These are phyloP conservation scores for Artomyces pyxidatus DNA, from an alignment of 768 basidiomycete genomes.

Conservation along the genomic window DNA sequence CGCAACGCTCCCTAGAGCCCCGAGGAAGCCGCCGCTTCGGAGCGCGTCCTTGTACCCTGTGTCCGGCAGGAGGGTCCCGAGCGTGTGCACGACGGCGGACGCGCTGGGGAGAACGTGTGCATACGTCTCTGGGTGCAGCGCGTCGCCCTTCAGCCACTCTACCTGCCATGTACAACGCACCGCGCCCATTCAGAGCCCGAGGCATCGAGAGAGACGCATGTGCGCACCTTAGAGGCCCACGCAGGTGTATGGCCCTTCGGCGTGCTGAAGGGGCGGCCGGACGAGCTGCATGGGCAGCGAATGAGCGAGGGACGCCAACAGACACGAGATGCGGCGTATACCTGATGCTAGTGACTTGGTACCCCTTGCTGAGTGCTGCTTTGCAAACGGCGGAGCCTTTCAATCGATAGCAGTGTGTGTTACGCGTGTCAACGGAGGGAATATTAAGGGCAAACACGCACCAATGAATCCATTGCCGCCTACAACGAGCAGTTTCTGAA, in stretches of 20 bases:
- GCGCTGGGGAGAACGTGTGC: constrained; percentile 54
- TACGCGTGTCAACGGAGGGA: too few relatives aligned
- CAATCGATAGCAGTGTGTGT: background rate
- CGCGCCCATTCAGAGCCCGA: background rate
- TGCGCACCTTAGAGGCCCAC: constrained; percentile 71
- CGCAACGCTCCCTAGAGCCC: constrained; percentile 40
- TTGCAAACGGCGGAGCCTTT: constrained; percentile 90
- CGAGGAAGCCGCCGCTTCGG: constrained; percentile 45
- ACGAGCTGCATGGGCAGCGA: constrained; percentile 45
- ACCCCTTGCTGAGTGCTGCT: constrained; percentile 75
- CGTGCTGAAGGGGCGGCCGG: constrained; percentile 77
- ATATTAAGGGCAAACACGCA: constrained; percentile 23
- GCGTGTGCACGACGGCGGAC: constrained; percentile 84
- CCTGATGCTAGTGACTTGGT: constrained; percentile 89
- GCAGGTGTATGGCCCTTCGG: constrained; percentile 86
- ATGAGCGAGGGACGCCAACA: background rate
- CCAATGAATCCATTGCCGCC: constrained; percentile 99
- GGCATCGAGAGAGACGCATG: constrained; percentile 6
- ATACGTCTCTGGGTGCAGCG: constrained; percentile 71
- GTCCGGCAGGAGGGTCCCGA: constrained; percentile 84
- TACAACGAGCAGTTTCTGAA: constrained; percentile 75
- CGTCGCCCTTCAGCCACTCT: constrained; percentile 80
- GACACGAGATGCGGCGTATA: constrained; percentile 23
- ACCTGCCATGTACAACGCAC: constrained; percentile 44
- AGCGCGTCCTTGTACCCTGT: constrained; percentile 72